These are phyloP conservation scores for Lithospermum erythrorhizon DNA, from an alignment of 257 asterid genomes.

Conservation along the genomic window DNA sequence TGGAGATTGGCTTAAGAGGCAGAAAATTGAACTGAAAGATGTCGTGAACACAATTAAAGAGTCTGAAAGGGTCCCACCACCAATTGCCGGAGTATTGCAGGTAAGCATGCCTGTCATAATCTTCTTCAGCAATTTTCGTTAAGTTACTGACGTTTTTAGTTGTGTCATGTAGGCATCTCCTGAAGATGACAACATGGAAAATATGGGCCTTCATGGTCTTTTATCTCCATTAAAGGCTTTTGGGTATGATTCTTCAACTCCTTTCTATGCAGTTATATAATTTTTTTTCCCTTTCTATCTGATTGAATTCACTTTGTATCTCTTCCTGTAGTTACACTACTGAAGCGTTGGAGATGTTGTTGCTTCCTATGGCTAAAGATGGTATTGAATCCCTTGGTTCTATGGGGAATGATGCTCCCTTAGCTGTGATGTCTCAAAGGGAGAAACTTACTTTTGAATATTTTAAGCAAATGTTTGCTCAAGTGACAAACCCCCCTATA, in stretches of 20 bases:
- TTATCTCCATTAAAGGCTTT: constrained; percentile 87
- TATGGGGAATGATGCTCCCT: constrained; percentile 97
- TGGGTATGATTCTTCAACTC: constrained; percentile 48
- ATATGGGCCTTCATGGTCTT: constrained; percentile 82
- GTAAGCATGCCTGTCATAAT: constrained; percentile 37
- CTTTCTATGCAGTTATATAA: constrained; percentile 6
- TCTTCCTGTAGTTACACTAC: constrained; percentile 60
- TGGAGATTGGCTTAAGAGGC: constrained; percentile 84
- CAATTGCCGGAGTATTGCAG: constrained; percentile 63
- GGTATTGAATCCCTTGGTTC: constrained; percentile 98
- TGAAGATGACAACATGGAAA: constrained; percentile 77
- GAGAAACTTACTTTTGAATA: constrained; percentile 92
- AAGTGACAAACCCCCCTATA: constrained; percentile 96
- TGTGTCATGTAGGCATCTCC: constrained; percentile 38
- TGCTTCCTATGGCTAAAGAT: constrained; percentile 95
- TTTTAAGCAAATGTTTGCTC: constrained; percentile 99
- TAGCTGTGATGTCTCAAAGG: constrained; percentile 95
- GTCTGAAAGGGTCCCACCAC: constrained; percentile 58
- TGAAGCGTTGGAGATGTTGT: constrained; percentile 90
- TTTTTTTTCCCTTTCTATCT: neutral
- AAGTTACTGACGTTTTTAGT: constrained; percentile 10
- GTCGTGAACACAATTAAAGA: constrained; percentile 70
- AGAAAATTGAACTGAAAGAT: constrained; percentile 75
- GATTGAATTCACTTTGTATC: constrained; percentile 8
- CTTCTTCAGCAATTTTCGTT: neutral